Conservation (phyloP, 2,329 filamentous ascomycete genomes). For the Ascochyta lentis region DNA sequence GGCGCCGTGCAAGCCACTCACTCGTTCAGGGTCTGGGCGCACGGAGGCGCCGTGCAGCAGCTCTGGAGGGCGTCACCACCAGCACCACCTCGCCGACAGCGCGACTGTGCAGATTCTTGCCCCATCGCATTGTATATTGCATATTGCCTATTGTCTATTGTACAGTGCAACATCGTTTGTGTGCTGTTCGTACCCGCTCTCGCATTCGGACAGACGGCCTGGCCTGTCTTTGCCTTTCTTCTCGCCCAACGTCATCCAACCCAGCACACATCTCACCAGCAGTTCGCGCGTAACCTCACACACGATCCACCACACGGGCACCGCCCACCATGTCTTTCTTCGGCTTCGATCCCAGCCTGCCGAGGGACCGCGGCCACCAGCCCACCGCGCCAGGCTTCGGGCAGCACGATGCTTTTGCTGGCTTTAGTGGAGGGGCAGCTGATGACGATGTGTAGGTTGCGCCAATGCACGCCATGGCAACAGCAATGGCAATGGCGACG, state of each 20-base stretch:
- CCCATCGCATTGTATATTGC: neutral
- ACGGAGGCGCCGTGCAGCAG: constrained; percentile 12
- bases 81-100: neutral
- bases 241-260: constrained; percentile 31
- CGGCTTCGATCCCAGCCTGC: constrained; percentile 77
- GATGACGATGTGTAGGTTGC: constrained; percentile 66
- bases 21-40: constrained; percentile 7
- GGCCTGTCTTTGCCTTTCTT: constrained; percentile 13
- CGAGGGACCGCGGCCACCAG: constrained; percentile 69
- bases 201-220: neutral
- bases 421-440: constrained; percentile 66
- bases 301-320: constrained; percentile 7
- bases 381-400: constrained; percentile 79
- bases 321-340: constrained; percentile 80
- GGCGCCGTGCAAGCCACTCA: constrained; percentile 9
- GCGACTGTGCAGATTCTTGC: constrained; percentile 8
- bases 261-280: constrained; percentile 5
- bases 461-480: constrained; percentile 26
- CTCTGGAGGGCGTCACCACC: neutral
- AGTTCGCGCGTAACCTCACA: constrained; percentile 5
- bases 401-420: constrained; percentile 87
- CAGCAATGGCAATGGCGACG: constrained; percentile 30
- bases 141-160: neutral
- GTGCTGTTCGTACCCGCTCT: neutral
- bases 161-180: neutral